Evolutionary conservation across 2,329 filamentous ascomycete species (phyloP).

Genomic region (Stagonosporopsis rhizophila): DNA sequence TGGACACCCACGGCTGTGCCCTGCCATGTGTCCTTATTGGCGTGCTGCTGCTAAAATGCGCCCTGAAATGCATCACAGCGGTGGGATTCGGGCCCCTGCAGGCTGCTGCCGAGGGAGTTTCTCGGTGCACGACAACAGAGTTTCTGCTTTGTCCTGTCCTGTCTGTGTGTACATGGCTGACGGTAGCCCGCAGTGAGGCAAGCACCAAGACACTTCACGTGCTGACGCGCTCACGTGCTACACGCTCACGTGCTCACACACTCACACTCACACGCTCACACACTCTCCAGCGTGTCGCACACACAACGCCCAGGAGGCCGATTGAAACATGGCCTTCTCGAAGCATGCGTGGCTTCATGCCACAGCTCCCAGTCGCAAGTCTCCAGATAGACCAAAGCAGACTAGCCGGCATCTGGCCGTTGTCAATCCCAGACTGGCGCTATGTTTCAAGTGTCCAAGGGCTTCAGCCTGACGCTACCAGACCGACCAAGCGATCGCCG

Average conservation of each 20-base stretch:
- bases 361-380: slow-evolving; percentile 15
- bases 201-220: too few species aligned
- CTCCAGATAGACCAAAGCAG: slow-evolving; percentile 10
- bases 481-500: slow-evolving; percentile 2
- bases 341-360: slow-evolving; percentile 19
- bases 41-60: neutral
- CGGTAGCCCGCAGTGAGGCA: too few species aligned
- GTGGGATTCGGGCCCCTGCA: neutral
- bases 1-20: slow-evolving; percentile 27
- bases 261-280: too few species aligned
- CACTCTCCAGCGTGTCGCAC: too few species aligned
- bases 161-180: too few species aligned
- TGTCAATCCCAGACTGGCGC: slow-evolving; percentile 34
- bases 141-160: too few species aligned
- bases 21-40: slow-evolving; percentile 21
- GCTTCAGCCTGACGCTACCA: slow-evolving; percentile 2
- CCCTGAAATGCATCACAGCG: neutral
- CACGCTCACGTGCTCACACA: too few species aligned
- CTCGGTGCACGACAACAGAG: neutral
- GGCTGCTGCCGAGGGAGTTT: neutral
- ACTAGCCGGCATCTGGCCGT: slow-evolving; percentile 24
- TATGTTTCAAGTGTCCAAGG: slow-evolving; percentile 33
- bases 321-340: slow-evolving; percentile 22
- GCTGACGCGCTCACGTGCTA: too few species aligned
- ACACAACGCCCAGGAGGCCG: slow-evolving; percentile 1